phyloP scores from a whole-genome alignment of 2,329 filamentous ascomycete genomes.

The Delphinella strobiligena region DNA sequence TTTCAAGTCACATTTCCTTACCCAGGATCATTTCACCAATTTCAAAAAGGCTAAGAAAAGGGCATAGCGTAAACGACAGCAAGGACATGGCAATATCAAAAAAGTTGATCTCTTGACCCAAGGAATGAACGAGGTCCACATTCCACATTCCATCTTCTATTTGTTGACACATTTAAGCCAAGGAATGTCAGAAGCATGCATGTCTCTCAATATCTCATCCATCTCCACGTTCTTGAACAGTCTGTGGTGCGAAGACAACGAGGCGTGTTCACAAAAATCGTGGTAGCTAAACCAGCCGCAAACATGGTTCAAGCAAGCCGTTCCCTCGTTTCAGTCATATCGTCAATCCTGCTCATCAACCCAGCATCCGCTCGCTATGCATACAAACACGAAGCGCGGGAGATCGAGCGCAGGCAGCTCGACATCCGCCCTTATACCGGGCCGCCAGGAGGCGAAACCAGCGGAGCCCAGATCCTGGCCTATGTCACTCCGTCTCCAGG shows the following conservation, averaged over 20 bases:
- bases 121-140: background rate
- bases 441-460: conserved; percentile 43
- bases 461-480: conserved; percentile 18
- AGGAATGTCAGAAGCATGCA: background rate
- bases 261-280: background rate
- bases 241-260: background rate
- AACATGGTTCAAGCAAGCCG: background rate
- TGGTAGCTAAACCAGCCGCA: background rate
- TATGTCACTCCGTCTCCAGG: conserved; percentile 31
- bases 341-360: background rate
- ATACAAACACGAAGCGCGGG: background rate
- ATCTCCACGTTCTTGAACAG: background rate
- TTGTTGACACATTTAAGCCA: background rate
- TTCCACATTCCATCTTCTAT: background rate
- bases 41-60: background rate
- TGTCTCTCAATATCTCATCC: background rate
- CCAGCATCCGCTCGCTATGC: background rate
- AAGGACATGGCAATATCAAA: background rate
- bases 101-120: background rate
- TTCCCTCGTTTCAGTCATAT: background rate
- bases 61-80: too few species aligned
- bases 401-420: conserved; percentile 38
- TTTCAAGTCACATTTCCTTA: too few species aligned
- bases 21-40: background rate
- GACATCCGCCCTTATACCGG: conserved; percentile 21